Evolutionary conservation across 306 rosid species (phyloP), one percentile per base, ranked within the genome.

Genomic region (Psophocarpus tetragonolobus): DNA sequence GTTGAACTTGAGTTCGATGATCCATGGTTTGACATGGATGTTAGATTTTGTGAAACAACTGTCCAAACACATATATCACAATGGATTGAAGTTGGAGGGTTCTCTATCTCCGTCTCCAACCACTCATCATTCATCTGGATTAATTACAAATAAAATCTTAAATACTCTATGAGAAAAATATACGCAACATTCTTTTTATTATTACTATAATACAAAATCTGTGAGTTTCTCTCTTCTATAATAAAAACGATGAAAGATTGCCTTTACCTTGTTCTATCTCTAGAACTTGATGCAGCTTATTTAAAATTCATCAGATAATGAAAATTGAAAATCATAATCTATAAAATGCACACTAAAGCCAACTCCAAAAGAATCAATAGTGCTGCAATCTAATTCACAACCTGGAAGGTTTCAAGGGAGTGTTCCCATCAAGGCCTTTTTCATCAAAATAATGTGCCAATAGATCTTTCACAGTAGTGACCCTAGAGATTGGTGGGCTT

Each of bases 401-500:
- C 68, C 21, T 77, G 14, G 66, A 77, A 13, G 74, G 24, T 9
- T 3, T 15, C 33, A 88, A 70, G 63, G 74, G 29, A 23, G 77
- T 62, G 27, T 21, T 72, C 6, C 87, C 80, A 21, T 76, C 89
- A 26, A 80, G 67, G 3, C 87, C 84, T 57, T 81, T 75, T 2
- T 56, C n/a, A n/a, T 4, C 14, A 41, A 1, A 29, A 73, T 45
- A 66, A 27, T 66, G 57, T 20, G 32, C 5, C 6, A 23, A 2
- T 27, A 64, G 82, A 0, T 85, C 89, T 26, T 38, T 65, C 2
- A 73, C 2, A 0, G 81, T 81, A 7, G 45, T 42, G 8, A 71
- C 87, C 76, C 71, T 74, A 20, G 84, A 90, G 6, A 60, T 54
- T 9, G 87, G 82, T 12, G 87, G 88, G 17, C 83, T 76, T 9